Evolutionary conservation across 805 yeast genomes (phyloP).

Genomic region (Kodamaea laetipori): DNA sequence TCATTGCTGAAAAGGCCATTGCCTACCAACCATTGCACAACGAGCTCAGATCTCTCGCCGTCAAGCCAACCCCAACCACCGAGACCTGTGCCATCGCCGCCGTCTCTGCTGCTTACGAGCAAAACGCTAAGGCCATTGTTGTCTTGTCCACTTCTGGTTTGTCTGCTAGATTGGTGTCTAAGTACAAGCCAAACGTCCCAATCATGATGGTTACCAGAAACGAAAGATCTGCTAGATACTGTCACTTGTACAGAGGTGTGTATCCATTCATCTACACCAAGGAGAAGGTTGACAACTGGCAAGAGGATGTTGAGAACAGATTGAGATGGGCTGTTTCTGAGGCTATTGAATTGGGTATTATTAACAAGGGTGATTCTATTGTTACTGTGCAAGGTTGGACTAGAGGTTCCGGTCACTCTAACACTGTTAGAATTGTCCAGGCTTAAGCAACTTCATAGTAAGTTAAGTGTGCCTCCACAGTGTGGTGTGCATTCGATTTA

Average conservation of each 20-base stretch:
- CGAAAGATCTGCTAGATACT: constrained; percentile 87
- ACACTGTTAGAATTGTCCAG: constrained; percentile 90
- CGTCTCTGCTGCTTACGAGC: constrained; percentile 94
- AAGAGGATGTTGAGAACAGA: constrained; percentile 93
- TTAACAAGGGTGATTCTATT: constrained; percentile 83
- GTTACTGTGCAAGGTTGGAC: constrained; percentile 99
- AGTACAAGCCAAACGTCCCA: constrained; percentile 97
- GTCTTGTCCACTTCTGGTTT: constrained; percentile 94
- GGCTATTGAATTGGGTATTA: constrained; percentile 84
- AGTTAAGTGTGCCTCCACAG: background rate
- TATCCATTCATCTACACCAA: constrained; percentile 88
- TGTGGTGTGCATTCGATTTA: too few relatives aligned
- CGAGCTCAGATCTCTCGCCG: constrained; percentile 83
- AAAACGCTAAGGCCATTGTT: constrained; percentile 93
- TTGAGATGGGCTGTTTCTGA: constrained; percentile 89
- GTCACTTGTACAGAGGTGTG: constrained; percentile 97
- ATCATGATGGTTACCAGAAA: constrained; percentile 98
- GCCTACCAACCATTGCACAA: constrained; percentile 83
- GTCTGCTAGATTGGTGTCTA: constrained; percentile 94
- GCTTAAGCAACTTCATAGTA: constrained; percentile 44
- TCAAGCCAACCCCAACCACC: constrained; percentile 86
- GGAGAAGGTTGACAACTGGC: constrained; percentile 79
- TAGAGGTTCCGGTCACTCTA: constrained; percentile 97
- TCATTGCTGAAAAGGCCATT: constrained; percentile 95
- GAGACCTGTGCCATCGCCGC: constrained; percentile 98